A percentile compares a stretch with the other conserved stretches of the same genome.
These are phyloP conservation scores for Diddensiella transvaalensis DNA, from an alignment of 805 yeast species.

Conservation along the genomic window DNA sequence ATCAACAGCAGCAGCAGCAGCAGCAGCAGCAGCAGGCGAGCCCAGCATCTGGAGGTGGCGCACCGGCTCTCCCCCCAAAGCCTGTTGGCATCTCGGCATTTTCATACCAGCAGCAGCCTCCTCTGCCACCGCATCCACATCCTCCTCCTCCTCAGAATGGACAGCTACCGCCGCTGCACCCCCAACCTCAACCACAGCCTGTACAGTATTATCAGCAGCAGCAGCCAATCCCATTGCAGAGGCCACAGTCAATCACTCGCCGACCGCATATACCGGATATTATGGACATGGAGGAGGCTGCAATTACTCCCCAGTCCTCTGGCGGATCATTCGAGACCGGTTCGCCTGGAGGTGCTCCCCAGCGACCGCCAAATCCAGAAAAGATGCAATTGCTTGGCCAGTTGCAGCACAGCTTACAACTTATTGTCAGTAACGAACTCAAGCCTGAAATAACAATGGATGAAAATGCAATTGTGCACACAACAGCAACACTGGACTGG, in stretches of 20 bases:
- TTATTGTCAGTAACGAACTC: slow-evolving; percentile 26
- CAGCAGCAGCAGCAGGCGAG: background rate
- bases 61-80: slow-evolving; percentile 7
- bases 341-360: slow-evolving; percentile 26
- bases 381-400: slow-evolving; percentile 27
- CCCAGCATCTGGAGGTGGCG: background rate
- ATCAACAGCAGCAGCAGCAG: background rate
- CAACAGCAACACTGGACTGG: slow-evolving; percentile 38
- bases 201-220: too few relatives aligned
- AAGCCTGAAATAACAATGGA: slow-evolving; percentile 26
- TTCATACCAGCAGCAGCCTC: slow-evolving; percentile 5
- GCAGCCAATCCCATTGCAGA: background rate
- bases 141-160: slow-evolving; percentile 7
- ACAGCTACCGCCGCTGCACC: slow-evolving; percentile 2
- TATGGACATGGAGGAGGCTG: slow-evolving; percentile 18
- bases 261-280: slow-evolving; percentile 12
- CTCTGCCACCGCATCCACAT: slow-evolving; percentile 18
- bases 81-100: slow-evolving; percentile 9
- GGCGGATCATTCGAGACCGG: background rate
- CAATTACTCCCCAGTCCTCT: background rate
- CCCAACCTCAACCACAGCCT: too few relatives aligned
- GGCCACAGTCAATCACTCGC: background rate
- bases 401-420: slow-evolving; percentile 26
- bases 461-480: slow-evolving; percentile 30
- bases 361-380: slow-evolving; percentile 41